phyloP scores from a whole-genome alignment of 768 basidiomycete genomes.

The Pholiota conissans region DNA sequence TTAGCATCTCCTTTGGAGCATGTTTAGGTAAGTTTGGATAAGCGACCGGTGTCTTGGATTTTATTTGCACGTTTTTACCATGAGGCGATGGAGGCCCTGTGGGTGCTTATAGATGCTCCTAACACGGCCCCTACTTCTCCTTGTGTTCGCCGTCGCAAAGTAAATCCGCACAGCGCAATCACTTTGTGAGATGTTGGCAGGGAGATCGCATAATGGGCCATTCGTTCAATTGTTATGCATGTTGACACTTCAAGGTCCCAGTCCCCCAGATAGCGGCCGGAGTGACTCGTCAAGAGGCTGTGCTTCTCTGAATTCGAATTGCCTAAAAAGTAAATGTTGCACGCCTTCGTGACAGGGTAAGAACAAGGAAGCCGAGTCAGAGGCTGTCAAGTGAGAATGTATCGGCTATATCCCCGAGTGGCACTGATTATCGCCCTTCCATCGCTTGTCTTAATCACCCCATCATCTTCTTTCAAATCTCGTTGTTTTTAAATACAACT shows the following conservation, averaged over 20 bases:
- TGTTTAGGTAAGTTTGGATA: background rate
- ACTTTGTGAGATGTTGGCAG: no score
- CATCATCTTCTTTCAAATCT: background rate
- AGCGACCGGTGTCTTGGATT: background rate
- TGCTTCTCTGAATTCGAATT: no score
- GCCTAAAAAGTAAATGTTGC: background rate
- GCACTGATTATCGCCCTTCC: constrained; percentile 2
- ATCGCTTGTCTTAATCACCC: background rate
- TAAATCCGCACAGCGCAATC: no score
- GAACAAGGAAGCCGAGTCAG: background rate
- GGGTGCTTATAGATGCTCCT: no score
- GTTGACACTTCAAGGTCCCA: no score
- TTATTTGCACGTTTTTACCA: background rate
- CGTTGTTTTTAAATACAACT: background rate
- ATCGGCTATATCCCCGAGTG: background rate
- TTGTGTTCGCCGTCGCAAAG: no score
- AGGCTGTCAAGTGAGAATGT: background rate
- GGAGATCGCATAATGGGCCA: no score
- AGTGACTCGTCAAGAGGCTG: no score
- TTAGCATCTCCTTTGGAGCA: no score
- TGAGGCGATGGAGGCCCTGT: background rate
- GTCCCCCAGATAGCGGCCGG: no score
- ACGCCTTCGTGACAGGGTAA: background rate
- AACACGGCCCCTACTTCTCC: no score
- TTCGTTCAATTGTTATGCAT: no score